Evolutionary conservation across 495 filamentous ascomycete genomes (phyloP).

Genomic region (Aspergillus sclerotioniger): DNA sequence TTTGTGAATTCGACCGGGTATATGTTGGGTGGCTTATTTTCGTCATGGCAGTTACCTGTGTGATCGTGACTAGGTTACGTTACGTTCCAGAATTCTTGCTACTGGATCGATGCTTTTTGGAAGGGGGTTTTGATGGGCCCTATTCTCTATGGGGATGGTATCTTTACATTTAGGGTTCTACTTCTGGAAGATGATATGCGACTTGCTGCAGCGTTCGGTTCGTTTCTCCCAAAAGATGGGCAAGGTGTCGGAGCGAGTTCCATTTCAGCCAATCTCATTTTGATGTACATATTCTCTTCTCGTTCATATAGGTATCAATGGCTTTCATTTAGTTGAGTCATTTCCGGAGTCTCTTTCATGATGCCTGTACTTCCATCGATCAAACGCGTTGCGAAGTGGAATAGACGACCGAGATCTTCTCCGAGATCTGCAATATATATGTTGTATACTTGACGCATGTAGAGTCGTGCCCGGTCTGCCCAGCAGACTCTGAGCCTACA

Average conservation of each 20-base stretch:
- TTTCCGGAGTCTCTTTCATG: not conserved
- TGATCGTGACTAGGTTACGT: conserved; percentile 9
- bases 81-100: conserved; percentile 6
- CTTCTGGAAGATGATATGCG: conserved; percentile 7
- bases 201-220: conserved; percentile 21
- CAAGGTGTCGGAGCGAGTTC: conserved; percentile 37
- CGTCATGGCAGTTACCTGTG: conserved; percentile 4
- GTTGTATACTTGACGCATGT: too few species aligned
- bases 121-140: not conserved
- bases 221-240: conserved; percentile 21
- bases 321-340: not conserved
- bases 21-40: conserved; percentile 11
- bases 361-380: not conserved
- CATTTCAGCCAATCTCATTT: conserved; percentile 17
- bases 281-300: conserved; percentile 19
- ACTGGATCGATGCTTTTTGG: not conserved
- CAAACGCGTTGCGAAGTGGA: too few species aligned
- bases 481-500: too few species aligned
- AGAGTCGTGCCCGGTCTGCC: too few species aligned
- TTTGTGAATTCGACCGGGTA: conserved; percentile 11
- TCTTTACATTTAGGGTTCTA: conserved; percentile 6
- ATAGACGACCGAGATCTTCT: too few species aligned
- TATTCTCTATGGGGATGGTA: conserved; percentile 2
- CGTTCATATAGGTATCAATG: conserved; percentile 13
- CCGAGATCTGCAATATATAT: too few species aligned